phyloP scores from a whole-genome alignment of 2,329 filamentous ascomycete species.

The Nannizziopsis barbatae region DNA sequence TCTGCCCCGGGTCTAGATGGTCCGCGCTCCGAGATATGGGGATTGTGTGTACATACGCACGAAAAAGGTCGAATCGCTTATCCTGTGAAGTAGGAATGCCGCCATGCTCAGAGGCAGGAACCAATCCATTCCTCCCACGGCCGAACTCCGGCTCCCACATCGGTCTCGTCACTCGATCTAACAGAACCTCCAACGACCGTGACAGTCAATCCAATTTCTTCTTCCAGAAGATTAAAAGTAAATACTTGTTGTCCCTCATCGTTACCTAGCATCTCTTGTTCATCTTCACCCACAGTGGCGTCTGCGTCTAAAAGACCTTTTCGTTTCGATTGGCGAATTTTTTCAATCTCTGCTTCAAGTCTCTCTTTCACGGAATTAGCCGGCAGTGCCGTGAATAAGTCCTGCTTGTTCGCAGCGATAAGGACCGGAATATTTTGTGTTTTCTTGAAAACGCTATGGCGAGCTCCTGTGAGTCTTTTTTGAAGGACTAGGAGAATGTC shows the following conservation, averaged over 20 bases:
- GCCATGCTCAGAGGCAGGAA: constrained; percentile 49
- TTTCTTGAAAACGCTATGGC: constrained; percentile 38
- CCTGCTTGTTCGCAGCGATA: constrained; percentile 87
- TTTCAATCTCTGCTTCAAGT: constrained; percentile 69
- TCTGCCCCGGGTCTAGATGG: no score
- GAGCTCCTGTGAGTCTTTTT: constrained; percentile 40
- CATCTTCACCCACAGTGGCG: constrained; percentile 47
- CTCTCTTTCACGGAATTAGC: constrained; percentile 60
- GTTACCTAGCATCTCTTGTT: constrained; percentile 75
- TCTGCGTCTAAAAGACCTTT: constrained; percentile 76
- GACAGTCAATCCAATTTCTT: constrained; percentile 63
- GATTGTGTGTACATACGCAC: no score
- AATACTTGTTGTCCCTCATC: constrained; percentile 69
- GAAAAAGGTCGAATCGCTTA: not conserved
- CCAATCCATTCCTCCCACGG: constrained; percentile 91
- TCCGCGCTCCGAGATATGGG: no score
- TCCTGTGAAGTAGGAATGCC: not conserved
- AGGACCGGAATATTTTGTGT: constrained; percentile 57
- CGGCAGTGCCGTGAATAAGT: constrained; percentile 86
- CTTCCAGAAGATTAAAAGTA: constrained; percentile 67
- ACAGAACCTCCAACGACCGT: constrained; percentile 59
- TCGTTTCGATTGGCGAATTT: constrained; percentile 63
- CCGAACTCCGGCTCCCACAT: constrained; percentile 57
- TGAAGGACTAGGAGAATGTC: constrained; percentile 78
- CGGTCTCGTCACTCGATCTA: constrained; percentile 45